Conservation (phyloP, 164 flowering plant genomes). For the Kalanchoe fedtschenkoi region DNA sequence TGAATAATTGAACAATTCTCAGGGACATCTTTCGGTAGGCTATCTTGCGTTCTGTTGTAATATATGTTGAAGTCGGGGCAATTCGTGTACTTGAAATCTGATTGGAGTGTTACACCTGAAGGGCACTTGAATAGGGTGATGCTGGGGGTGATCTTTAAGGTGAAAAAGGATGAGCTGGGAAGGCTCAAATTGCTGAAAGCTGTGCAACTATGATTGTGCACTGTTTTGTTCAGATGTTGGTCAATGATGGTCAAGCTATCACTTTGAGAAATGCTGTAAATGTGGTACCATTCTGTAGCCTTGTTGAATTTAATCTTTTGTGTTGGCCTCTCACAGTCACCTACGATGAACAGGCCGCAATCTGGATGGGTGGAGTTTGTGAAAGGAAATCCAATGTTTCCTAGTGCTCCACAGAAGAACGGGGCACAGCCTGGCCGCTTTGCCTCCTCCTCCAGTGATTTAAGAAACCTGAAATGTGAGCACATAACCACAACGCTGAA, state of each 20-base stretch:
- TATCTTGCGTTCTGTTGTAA: neutral
- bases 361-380: neutral
- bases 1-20: neutral
- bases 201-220: neutral
- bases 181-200: neutral
- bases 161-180: neutral
- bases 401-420: neutral
- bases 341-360: neutral
- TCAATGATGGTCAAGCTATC: neutral
- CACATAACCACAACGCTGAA: neutral
- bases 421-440: neutral
- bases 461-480: neutral
- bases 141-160: neutral
- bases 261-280: conserved; percentile 1
- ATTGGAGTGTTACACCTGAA: neutral
- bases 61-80: neutral
- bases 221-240: neutral
- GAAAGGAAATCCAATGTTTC: neutral
- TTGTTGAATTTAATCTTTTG: conserved; percentile 1
- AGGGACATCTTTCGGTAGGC: neutral
- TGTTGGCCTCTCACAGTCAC: neutral
- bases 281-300: neutral
- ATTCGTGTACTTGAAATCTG: neutral
- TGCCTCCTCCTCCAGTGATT: neutral
- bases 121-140: neutral